Percentiles rank a stretch among this genome's conserved stretches.
Conservation (phyloP, 2,329 filamentous ascomycete genomes). For the Camptophora hylomeconis region DNA sequence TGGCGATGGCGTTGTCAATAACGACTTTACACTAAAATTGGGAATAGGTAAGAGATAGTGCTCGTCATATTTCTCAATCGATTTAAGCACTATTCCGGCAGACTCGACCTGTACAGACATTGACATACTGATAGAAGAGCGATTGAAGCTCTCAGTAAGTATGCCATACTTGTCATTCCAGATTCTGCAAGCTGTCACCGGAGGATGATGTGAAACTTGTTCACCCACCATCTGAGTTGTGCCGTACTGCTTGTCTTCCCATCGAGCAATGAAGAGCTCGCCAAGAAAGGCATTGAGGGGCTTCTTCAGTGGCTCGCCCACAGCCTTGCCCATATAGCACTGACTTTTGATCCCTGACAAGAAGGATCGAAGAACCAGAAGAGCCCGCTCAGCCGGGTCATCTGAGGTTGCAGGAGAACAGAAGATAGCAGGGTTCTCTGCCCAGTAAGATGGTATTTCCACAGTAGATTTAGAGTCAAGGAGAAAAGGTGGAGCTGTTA, state of each 20-base stretch:
- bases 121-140: constrained; percentile 1
- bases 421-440: constrained; percentile 64
- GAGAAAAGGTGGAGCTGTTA: constrained; percentile 47
- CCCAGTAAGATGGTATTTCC: constrained; percentile 52
- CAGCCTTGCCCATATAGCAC: constrained; percentile 25
- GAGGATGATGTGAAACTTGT: constrained; percentile 17
- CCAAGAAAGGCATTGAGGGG: constrained; percentile 17
- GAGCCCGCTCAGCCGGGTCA: constrained; percentile 66
- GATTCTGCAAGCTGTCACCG: constrained; percentile 16
- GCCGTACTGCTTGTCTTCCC: constrained; percentile 7
- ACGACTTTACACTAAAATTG: constrained; percentile 13
- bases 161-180: constrained; percentile 14
- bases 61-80: constrained; percentile 16
- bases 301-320: constrained; percentile 15
- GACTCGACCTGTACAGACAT: constrained; percentile 1
- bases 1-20: constrained; percentile 32
- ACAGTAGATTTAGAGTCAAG: constrained; percentile 13
- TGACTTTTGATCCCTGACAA: constrained; percentile 86
- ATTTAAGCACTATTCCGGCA: constrained; percentile 14
- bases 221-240: constrained; percentile 15
- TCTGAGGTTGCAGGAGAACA: constrained; percentile 68
- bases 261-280: constrained; percentile 16
- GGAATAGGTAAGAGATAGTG: constrained; percentile 15
- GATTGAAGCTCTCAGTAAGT: constrained; percentile 7
- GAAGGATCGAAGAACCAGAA: constrained; percentile 91